Evolutionary conservation across 2,329 filamentous ascomycete genomes (phyloP), one percentile per base, ranked within the genome.

Genomic region (Penicillium brevicompactum): DNA sequence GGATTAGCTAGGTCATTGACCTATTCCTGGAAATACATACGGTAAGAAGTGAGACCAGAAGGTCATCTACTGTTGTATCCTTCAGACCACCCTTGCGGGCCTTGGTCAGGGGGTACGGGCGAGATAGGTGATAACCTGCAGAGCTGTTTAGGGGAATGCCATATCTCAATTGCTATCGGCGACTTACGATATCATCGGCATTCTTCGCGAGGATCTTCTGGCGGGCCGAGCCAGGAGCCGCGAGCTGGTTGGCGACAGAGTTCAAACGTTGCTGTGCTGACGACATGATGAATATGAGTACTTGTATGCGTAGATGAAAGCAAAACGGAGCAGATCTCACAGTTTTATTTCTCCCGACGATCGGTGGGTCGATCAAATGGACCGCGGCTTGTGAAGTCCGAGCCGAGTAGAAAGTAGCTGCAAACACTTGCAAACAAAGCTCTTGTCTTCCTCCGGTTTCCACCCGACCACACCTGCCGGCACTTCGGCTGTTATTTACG

Each of bases 161-260:
- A n/a, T 30, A 13, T 13, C 32, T 10, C 13, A 31, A n/a, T 42
- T 27, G 2, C 18, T 7, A 34, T 38, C 8, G 22, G 34, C 2
- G 21, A 70, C 73, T 49, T 68, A 78, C 73, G 38, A 75, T 63
- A 66, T 75, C 73, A 57, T 75, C 73, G 11, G 73, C 63, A 51
- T 71, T 74, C 58, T 74, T 73, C 2, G 67, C 57, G 13, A 75
- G 55, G 22, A 75, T 49, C 27, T 66, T 66, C 31, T 73, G 65
- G 57, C 63, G 71, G 22, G 68, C 67, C 18, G 65, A 58, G 31
- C 57, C 59, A 41, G 67, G 57, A 40, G 70, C 69, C 31, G 67
- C 62, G n/a, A 78, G 54, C 58, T 78, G 76, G 54, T 68, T 70
- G 16, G 75, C 63, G 58, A 79, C 75, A 11, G 76, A 75, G 32